These are phyloP conservation scores for Boletus rufocinnamomeus DNA, from an alignment of 768 basidiomycete species.

Conservation along the genomic window DNA sequence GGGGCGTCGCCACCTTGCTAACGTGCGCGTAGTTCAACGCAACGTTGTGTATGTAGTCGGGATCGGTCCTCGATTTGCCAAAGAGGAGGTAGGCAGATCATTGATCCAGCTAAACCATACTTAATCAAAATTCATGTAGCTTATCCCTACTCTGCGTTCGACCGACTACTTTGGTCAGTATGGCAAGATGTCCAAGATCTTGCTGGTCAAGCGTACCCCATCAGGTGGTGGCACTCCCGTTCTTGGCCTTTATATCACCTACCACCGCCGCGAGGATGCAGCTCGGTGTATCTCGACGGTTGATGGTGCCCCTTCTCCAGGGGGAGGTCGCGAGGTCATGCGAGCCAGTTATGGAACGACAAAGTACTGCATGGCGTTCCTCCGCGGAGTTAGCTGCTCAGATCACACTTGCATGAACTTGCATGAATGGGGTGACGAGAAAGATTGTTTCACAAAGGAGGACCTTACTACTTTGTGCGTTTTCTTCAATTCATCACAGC, in stretches of 20 bases:
- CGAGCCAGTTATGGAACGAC: conserved; percentile 95
- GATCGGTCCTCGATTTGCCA: conserved; percentile 89
- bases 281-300: conserved; percentile 90
- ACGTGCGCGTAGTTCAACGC: conserved; percentile 95
- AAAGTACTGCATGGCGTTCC: conserved; percentile 95
- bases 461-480: conserved; percentile 89
- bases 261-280: conserved; percentile 92
- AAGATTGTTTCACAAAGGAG: conserved; percentile 96
- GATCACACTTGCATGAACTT: conserved; percentile 92
- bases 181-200: conserved; percentile 95
- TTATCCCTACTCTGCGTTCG: conserved; percentile 89
- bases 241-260: conserved; percentile 96
- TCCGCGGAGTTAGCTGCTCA: conserved; percentile 80
- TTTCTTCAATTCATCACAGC: conserved; percentile 4
- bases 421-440: conserved; percentile 98
- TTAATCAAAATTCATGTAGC: conserved; percentile 43
- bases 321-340: conserved; percentile 86
- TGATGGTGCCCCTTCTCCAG: conserved; percentile 90
- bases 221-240: conserved; percentile 72
- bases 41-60: conserved; percentile 97
- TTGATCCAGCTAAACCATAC: neutral
- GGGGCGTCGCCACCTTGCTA: conserved; percentile 82
- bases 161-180: conserved; percentile 98
- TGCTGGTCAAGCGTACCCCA: conserved; percentile 86
- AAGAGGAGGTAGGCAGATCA: conserved; percentile 78